These are phyloP conservation scores for Taphrina wiesneri DNA, from an alignment of 1,139 yeast genomes.

Conservation along the genomic window DNA sequence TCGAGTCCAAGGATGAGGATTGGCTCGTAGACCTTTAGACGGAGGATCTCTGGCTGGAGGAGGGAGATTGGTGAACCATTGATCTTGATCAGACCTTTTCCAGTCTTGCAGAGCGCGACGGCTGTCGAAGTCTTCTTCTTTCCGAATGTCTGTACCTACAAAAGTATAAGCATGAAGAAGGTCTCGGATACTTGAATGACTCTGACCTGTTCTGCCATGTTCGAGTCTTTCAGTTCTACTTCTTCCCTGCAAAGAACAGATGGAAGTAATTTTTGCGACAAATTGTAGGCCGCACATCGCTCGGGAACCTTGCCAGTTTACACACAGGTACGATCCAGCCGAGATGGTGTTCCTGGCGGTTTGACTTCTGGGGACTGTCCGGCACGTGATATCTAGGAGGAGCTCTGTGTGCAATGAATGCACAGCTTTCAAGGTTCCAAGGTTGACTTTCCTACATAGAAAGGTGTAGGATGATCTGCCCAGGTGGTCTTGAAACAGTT, in stretches of 20 bases:
- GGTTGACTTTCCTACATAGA: no score
- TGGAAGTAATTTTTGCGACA: background rate
- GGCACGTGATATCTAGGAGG: no score
- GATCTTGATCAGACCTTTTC: conserved; percentile 49
- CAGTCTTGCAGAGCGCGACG: conserved; percentile 61
- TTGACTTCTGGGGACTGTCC: background rate
- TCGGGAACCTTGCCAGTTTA: background rate
- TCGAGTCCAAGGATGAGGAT: conserved; percentile 96
- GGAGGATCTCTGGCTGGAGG: conserved; percentile 97
- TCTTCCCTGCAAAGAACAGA: background rate
- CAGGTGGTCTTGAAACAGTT: no score
- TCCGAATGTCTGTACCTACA: conserved; percentile 65
- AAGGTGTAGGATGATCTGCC: background rate
- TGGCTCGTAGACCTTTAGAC: conserved; percentile 98
- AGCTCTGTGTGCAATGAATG: no score
- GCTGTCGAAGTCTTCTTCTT: conserved; percentile 99
- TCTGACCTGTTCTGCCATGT: conserved; percentile 25
- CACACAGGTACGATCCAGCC: background rate
- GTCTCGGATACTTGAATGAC: conserved; percentile 24
- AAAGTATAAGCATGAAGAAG: conserved; percentile 12
- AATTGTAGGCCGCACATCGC: background rate
- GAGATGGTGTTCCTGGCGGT: background rate
- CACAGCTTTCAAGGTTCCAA: no score
- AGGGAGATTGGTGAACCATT: conserved; percentile 99
- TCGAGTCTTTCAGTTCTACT: conserved; percentile 13